Base-by-base conservation (phyloP, 2,329 filamentous ascomycete genomes). In the Claviceps purpurea region DNA sequence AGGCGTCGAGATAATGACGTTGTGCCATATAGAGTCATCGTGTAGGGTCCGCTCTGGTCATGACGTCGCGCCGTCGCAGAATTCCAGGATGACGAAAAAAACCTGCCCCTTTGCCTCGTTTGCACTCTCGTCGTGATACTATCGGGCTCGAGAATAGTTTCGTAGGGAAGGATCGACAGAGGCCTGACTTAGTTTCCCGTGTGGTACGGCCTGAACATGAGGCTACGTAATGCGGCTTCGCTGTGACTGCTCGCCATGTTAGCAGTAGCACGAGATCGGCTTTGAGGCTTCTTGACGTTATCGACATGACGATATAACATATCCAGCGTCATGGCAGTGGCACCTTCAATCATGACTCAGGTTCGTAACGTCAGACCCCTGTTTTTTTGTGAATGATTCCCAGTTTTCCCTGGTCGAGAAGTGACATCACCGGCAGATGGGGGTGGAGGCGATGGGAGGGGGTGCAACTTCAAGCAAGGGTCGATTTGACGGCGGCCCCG, bases 351-450 rank as follows among this genome's bases (percentile, higher is more conserved):
- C 10, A 34, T 34, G 4, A 10, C 30, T 4, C 30, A 34, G 30
- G 30, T 34, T 34, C 10, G 26, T 34, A 34, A 34, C 30, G 30
- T 34, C 6, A 48, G 30, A 14, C 10, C 6, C 39, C 37, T 41
- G 18, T n/a, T 40, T n/a, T 40, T 24, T 13, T 14, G 11, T 16
- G 10, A 13, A 45, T 44, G 30, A 43, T 48, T 30, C 34, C 45
- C 47, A 37, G 47, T 46, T 52, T 52, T 6, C n/a, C 14, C 40
- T 44, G 24, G 38, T 16, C 7, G 49, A 50, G 49, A 50, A n/a
- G 16, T 45, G 14, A 45, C 52, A 52, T 50, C 46, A 54, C 52
- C 30, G 7, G 30, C 30, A 26, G 18, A 38, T 16, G 3, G 46
- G 24, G 34, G 34, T 41, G 39, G 43, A 26, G 43, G 26, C 26